Evolutionary conservation across 768 basidiomycete genomes (phyloP), one percentile per base, ranked within the genome.

Genomic region (Suillus plorans): DNA sequence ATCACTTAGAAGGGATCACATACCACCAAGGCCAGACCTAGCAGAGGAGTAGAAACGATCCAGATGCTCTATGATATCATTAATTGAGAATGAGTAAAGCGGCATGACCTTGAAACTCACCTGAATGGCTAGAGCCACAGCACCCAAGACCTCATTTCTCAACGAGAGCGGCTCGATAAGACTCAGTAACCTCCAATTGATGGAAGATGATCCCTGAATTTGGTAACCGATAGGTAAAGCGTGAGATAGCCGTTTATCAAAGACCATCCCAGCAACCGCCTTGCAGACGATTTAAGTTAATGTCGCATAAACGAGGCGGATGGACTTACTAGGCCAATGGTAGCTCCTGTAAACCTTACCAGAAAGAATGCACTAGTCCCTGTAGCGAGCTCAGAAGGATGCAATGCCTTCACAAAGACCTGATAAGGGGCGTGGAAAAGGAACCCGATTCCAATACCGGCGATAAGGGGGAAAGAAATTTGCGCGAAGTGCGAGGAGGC

Each of bases 341-440:
- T 93, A 39, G 92, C 91, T 10, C 92, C 92, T 44, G 92, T 94
- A 77, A 94, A 94, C 52, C 92, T 84, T 53, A 93, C 91, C 63
- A 94, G 81, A 77, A 95, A 94, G 75, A 94, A 95, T 13, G 91
- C 92, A 71, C 91, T 89, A 12, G 93, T 95, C 37, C 91, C 90
- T 25, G 87, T 84, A 4, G 92, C 92, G 60, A 93, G 74, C 68
- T 93, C 88, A 56, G 83, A 79, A 8, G 86, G 84, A 63, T 85
- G 82, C 42, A 94, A 74, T 14, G 88, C 85, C 65, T 82, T 83
- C 58, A 85, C 85, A 72, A 94, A 91, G 10, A 92, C 84, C 71
- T 92, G 91, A 71, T 92, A 93, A 9, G 93, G 93, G 0, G 92
- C 88, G 71, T 94, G 92, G 76, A 94, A 93, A 34, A 94, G 78